Percentiles rank a stretch among this genome's conserved stretches.
Conservation (phyloP, 1,139 yeast genomes). For the Kodamaea fungicola region DNA sequence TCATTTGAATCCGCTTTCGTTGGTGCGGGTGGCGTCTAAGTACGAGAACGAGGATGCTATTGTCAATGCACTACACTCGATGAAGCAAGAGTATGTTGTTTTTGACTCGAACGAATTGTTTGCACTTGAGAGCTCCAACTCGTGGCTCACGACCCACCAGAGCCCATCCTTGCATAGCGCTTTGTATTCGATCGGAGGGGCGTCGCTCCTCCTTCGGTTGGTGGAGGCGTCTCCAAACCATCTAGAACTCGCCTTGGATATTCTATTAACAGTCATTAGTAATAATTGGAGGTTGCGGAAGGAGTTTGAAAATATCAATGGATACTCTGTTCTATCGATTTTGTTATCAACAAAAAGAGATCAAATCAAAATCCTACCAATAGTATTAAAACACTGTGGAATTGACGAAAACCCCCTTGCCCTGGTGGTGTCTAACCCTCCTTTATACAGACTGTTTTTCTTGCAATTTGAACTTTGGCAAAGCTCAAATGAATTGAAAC, state of each 20-base stretch:
- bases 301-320: conserved; percentile 43
- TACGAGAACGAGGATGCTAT: conserved; percentile 21
- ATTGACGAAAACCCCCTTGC: conserved; percentile 1
- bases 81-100: conserved; percentile 26
- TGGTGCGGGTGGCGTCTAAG: conserved; percentile 25
- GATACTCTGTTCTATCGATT: conserved; percentile 36
- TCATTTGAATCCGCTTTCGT: conserved; percentile 26
- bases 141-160: background rate
- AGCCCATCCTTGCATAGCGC: conserved; percentile 25
- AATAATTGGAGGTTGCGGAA: conserved; percentile 38
- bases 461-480: conserved; percentile 34
- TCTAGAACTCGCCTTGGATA: conserved; percentile 4
- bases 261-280: conserved; percentile 27
- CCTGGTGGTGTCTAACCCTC: conserved; percentile 23
- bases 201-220: conserved; percentile 27
- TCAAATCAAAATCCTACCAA: conserved; percentile 17
- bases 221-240: conserved; percentile 26
- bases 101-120: conserved; percentile 28
- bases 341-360: conserved; percentile 29
- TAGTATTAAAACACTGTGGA: conserved; percentile 25
- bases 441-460: conserved; percentile 28
- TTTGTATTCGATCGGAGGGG: conserved; percentile 37
- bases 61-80: conserved; percentile 17
- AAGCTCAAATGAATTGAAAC: conserved; percentile 43
- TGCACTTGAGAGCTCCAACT: background rate